Evolutionary conservation across 192 early-diverging fungal species (phyloP), one percentile per base, ranked within the genome.

Genomic region (Dissophora ornata): DNA sequence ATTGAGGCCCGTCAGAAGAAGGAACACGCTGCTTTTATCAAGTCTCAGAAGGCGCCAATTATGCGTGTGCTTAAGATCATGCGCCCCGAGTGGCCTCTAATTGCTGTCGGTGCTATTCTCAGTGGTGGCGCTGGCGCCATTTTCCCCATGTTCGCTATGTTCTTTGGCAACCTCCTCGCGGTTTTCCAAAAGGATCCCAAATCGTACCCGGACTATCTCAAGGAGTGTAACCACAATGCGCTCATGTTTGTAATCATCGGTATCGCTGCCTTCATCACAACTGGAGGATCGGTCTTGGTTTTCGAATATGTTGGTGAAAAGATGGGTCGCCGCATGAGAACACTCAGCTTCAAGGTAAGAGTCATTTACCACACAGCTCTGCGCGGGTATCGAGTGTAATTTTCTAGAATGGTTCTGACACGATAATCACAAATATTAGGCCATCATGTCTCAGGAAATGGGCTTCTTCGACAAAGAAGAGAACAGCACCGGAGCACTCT

Each of bases 361-460:
- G 13, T 53, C 30, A 38, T 38, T n/a, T n/a, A n/a, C n/a, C n/a
- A n/a, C n/a, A n/a, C n/a, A n/a, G n/a, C n/a, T n/a, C n/a, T n/a
- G n/a, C n/a, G n/a, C n/a, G n/a, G n/a, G n/a, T n/a, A n/a, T n/a
- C n/a, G n/a, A n/a, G n/a, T n/a, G n/a, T n/a, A n/a, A n/a, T n/a
- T n/a, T n/a, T n/a, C n/a, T n/a, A n/a, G n/a, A n/a, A n/a, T n/a
- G n/a, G n/a, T n/a, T n/a, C n/a, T n/a, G n/a, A n/a, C n/a, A n/a
- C n/a, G n/a, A n/a, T n/a, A n/a, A n/a, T n/a, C n/a, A n/a, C n/a
- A n/a, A n/a, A n/a, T n/a, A n/a, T n/a, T n/a, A 74, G 54, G 81
- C 90, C 19, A 90, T 97, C 55, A 63, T 96, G 52, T 81, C 85
- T n/a, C 96, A 97, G 77, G 92, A 96, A 28, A 93, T 95, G 62